Percentiles rank a stretch among this genome's conserved stretches.
phyloP scores from a whole-genome alignment of 2,329 filamentous ascomycete genomes.

The Hyphodiscus sp. region DNA sequence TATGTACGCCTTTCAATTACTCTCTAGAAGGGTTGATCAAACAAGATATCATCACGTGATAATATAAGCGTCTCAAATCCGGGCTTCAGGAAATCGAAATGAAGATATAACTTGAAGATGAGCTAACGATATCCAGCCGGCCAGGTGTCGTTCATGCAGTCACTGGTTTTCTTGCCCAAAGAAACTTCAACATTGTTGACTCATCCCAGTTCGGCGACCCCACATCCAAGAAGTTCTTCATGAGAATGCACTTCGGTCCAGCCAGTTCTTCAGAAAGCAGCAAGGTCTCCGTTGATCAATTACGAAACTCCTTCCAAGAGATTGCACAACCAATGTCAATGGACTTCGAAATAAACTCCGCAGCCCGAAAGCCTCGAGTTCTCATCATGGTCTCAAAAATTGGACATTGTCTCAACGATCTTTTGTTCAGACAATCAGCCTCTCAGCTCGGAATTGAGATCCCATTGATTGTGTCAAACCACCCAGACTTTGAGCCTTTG shows the following conservation, averaged over 20 bases:
- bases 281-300: constrained; percentile 39
- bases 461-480: constrained; percentile 76
- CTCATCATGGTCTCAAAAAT: constrained; percentile 90
- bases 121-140: constrained; percentile 34
- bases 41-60: too few species aligned
- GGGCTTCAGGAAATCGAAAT: too few species aligned
- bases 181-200: constrained; percentile 75
- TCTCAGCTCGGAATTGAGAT: constrained; percentile 67
- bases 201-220: constrained; percentile 80
- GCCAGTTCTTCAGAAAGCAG: constrained; percentile 33
- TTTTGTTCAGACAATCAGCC: constrained; percentile 72
- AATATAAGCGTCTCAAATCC: too few species aligned
- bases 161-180: constrained; percentile 66
- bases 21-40: background rate
- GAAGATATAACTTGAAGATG: background rate
- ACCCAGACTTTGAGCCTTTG: constrained; percentile 64
- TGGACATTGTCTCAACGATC: constrained; percentile 77
- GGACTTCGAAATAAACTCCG: constrained; percentile 64
- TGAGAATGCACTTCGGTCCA: constrained; percentile 77
- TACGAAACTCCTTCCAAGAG: constrained; percentile 49
- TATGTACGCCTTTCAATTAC: background rate
- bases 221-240: constrained; percentile 71
- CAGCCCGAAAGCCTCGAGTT: constrained; percentile 64
- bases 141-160: constrained; percentile 81
- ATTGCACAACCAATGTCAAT: constrained; percentile 60